phyloP scores from a whole-genome alignment of 495 filamentous ascomycete species.

The Aspergillus leporis region DNA sequence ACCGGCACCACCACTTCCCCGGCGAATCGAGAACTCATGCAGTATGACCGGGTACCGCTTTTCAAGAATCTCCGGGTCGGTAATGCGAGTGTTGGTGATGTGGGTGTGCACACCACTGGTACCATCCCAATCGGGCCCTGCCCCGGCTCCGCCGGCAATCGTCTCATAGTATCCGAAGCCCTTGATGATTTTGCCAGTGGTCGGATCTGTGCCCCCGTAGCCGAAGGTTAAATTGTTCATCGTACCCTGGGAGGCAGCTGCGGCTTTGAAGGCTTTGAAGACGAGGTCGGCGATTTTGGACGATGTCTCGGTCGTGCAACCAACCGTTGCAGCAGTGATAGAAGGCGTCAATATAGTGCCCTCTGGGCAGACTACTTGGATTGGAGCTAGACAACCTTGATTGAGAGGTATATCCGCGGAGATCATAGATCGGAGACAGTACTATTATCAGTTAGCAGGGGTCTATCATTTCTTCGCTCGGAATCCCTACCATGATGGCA shows the following conservation, averaged over 20 bases:
- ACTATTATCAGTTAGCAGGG: conserved; percentile 30
- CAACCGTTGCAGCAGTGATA: conserved; percentile 79
- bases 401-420: conserved; percentile 89
- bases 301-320: conserved; percentile 69
- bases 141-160: conserved; percentile 85
- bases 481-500: conserved; percentile 45
- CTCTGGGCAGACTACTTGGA: conserved; percentile 76
- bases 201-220: conserved; percentile 31
- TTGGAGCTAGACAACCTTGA: conserved; percentile 86
- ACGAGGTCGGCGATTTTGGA: conserved; percentile 94
- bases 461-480: neutral
- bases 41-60: conserved; percentile 86
- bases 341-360: conserved; percentile 79
- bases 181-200: conserved; percentile 23
- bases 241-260: conserved; percentile 83
- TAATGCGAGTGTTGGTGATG: conserved; percentile 97
- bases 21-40: conserved; percentile 74
- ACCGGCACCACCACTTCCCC: conserved; percentile 57
- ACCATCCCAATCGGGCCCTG: conserved; percentile 78
- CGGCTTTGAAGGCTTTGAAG: conserved; percentile 78
- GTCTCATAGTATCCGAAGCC: conserved; percentile 97
- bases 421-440: conserved; percentile 85
- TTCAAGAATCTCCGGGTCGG: conserved; percentile 89
- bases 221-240: conserved; percentile 71
- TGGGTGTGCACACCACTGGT: conserved; percentile 86